A percentile compares a stretch with the other conserved stretches of the same genome.
Conservation (phyloP, 768 basidiomycete species). For the Pleurotus pulmonarius region DNA sequence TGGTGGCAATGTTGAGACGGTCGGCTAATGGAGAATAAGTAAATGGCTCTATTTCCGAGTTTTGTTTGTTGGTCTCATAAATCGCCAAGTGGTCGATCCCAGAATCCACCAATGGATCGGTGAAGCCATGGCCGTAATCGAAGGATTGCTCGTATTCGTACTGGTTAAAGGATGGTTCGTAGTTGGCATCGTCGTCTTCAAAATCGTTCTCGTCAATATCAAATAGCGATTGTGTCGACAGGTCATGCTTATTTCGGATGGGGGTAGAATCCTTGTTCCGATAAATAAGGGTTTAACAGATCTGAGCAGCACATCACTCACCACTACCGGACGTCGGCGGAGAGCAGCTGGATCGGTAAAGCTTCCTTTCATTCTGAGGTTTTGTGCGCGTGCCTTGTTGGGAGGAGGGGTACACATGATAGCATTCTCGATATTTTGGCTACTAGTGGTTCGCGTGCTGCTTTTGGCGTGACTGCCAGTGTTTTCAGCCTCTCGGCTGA, state of each 20-base stretch:
- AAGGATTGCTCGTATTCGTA: conserved; percentile 24
- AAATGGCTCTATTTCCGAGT: neutral
- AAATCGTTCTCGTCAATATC: conserved; percentile 74
- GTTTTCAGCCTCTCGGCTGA: neutral
- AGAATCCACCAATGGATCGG: neutral
- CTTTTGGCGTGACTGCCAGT: neutral
- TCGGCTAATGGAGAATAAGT: neutral
- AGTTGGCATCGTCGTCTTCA: conserved; percentile 33
- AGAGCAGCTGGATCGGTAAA: conserved; percentile 67
- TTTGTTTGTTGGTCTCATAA: neutral
- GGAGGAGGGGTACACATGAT: conserved; percentile 58
- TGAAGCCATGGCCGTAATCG: neutral
- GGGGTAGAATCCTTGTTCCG: neutral
- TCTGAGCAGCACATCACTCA: neutral
- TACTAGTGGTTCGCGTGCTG: conserved; percentile 20
- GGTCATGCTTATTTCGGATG: neutral
- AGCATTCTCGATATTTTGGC: conserved; percentile 20
- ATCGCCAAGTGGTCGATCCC: neutral
- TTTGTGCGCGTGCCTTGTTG: conserved; percentile 48
- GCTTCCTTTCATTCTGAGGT: conserved; percentile 65
- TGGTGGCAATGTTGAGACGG: neutral
- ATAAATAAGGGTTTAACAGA: too few relatives aligned
- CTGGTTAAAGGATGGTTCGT: conserved; percentile 10
- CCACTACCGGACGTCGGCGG: conserved; percentile 26
- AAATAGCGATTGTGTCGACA: conserved; percentile 36